Conservation (phyloP, 768 basidiomycete species). For the Phanerochaete sordida region DNA sequence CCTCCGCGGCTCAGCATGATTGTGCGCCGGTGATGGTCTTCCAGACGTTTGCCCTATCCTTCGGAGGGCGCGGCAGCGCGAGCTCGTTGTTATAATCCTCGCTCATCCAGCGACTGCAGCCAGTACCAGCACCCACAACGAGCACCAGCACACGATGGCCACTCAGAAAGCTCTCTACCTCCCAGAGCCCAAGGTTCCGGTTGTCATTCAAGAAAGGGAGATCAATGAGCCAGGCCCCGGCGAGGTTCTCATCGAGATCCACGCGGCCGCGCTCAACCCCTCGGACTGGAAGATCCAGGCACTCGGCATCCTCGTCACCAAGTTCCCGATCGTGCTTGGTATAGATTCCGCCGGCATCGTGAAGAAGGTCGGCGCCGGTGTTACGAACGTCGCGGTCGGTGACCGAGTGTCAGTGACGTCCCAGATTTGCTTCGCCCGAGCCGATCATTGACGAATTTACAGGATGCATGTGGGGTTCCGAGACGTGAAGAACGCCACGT, state of each 20-base stretch:
- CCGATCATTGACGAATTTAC: no score
- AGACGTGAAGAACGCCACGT: no score
- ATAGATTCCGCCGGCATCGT: constrained; percentile 38
- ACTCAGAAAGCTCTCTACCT: constrained; percentile 6
- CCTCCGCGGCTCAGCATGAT: no score
- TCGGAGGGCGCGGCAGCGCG: no score
- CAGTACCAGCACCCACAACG: no score
- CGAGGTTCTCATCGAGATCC: constrained; percentile 26
- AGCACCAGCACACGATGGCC: no score
- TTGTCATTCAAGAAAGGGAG: neutral
- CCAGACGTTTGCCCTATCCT: no score
- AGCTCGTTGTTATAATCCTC: no score
- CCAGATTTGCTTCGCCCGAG: no score
- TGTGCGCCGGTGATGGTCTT: no score
- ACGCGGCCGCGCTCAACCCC: constrained; percentile 29
- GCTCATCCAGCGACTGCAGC: no score
- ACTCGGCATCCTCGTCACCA: no score
- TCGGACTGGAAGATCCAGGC: constrained; percentile 32
- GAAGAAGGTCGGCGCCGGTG: constrained; percentile 35
- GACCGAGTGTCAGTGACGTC: constrained; percentile 36
- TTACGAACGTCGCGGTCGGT: constrained; percentile 34
- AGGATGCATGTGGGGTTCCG: constrained; percentile 21
- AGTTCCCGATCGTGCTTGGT: constrained; percentile 37
- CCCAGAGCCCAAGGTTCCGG: neutral
- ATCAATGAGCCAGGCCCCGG: constrained; percentile 20